Evolutionary conservation across 371 early-diverging fungal species (phyloP).

Genomic region (Phascolomyces articulosus): DNA sequence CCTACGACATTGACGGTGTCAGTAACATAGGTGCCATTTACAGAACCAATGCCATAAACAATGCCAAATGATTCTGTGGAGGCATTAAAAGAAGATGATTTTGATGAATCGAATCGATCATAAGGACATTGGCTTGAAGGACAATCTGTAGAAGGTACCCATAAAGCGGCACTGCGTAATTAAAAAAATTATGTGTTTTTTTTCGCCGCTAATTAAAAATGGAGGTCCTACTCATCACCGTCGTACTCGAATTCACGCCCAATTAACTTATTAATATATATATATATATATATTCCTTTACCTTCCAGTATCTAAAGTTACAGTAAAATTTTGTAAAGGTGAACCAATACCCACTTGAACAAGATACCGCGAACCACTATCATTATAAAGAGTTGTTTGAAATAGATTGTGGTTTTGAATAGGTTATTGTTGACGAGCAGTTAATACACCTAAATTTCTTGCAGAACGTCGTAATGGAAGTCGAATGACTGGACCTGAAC

Average conservation of each 20-base stretch:
- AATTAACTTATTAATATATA: neutral
- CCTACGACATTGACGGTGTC: constrained; percentile 44
- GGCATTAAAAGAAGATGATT: constrained; percentile 34
- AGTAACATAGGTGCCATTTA: constrained; percentile 43
- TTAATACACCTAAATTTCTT: neutral
- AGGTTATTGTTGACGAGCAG: neutral
- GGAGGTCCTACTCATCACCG: too few species aligned
- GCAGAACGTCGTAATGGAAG: neutral
- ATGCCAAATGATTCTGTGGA: constrained; percentile 24
- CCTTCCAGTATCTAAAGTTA: constrained; percentile 53
- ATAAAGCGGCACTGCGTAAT: constrained; percentile 40
- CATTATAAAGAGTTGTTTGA: constrained; percentile 27
- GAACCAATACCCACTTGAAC: constrained; percentile 38
- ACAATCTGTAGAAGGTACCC: constrained; percentile 45
- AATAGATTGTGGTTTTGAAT: neutral
- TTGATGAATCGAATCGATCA: constrained; percentile 23
- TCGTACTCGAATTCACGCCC: too few species aligned
- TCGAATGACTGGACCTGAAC: neutral
- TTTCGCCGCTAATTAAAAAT: neutral
- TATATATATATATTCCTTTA: constrained; percentile 13
- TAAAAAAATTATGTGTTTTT: neutral
- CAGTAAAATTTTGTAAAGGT: constrained; percentile 42
- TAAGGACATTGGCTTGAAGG: constrained; percentile 42
- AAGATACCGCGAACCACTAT: constrained; percentile 36
- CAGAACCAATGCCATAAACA: constrained; percentile 44